Evolutionary conservation across 1,284 basidiomycete species (phyloP), one percentile per base, ranked within the genome.

Genomic region (Ustilago trichophora): DNA sequence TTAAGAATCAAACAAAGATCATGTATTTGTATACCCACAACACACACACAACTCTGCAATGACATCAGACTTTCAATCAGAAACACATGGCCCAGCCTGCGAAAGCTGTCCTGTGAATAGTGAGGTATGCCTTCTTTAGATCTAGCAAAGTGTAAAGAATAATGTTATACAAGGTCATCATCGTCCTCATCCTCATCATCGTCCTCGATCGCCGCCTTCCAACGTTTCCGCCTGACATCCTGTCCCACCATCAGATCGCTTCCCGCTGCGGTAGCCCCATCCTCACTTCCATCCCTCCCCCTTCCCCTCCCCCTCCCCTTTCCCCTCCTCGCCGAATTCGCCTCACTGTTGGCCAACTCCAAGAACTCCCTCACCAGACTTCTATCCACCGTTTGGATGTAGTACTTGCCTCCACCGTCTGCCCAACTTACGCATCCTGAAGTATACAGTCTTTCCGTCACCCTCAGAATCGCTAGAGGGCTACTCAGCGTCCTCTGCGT

Each of bases 401-500:
- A 80, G 41, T 77, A 80, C 49, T 66, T 75, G 3, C 79, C 79
- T 2, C 78, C 69, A 2, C 76, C 72, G 11, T 73, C 77, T 4
- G 78, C 72, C 79, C 79, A 80, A 45, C 75, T 77, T 5, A 80
- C 79, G 24, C 68, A 76, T 4, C 75, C 75, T 3, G 54, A 57
- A 1, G 59, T 64, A 43, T 77, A 79, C 25, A 21, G 27, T 15
- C 76, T 62, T 50, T 80, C 72, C 10, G 54, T 68, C 11, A 78
- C 72, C 34, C 71, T 54, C 36, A 80, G 48, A n/a, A 80, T 80
- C 19, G 79, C 79, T 27, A 73, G 49, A 2, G 78, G 76, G 31
- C 62, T 67, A 5, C 66, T 71, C 13, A 80, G 45, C 31, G 79
- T 73, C 80, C 57, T 76, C 72, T 75, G 84, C 49, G 83, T 85